phyloP scores from a whole-genome alignment of 2,329 filamentous ascomycete species.

The Cercospora beticola region DNA sequence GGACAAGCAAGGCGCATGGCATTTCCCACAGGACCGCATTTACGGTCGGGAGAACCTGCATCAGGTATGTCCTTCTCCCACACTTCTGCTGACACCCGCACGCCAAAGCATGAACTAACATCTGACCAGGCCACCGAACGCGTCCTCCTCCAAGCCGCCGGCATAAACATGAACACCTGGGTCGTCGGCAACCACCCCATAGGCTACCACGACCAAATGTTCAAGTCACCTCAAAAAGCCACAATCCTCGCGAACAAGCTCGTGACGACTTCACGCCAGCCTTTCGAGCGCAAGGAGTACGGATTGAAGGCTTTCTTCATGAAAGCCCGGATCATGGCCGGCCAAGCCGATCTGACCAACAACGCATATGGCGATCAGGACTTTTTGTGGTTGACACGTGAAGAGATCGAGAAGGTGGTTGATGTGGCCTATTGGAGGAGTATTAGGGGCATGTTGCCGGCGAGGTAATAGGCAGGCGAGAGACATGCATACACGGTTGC shows the following conservation, averaged over 20 bases:
- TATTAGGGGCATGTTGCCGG: conserved; percentile 79
- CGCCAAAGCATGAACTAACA: background rate
- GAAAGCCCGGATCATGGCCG: conserved; percentile 94
- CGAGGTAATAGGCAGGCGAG: conserved; percentile 54
- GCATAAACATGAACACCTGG: conserved; percentile 98
- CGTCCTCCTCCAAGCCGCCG: conserved; percentile 72
- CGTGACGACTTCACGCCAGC: conserved; percentile 30
- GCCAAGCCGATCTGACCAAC: conserved; percentile 76
- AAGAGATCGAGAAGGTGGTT: conserved; percentile 72
- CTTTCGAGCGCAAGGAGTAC: conserved; percentile 45
- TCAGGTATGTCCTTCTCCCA: conserved; percentile 59
- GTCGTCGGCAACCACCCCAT: conserved; percentile 87
- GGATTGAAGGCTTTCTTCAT: conserved; percentile 92
- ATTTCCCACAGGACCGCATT: conserved; percentile 74
- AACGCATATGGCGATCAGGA: conserved; percentile 74
- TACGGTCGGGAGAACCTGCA: conserved; percentile 73
- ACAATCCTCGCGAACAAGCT: conserved; percentile 30
- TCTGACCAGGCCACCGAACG: conserved; percentile 71
- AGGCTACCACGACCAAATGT: conserved; percentile 68
- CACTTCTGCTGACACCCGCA: background rate
- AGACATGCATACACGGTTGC: background rate
- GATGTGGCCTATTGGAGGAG: conserved; percentile 68
- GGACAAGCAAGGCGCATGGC: conserved; percentile 70
- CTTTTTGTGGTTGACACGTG: conserved; percentile 89
- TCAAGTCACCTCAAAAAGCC: conserved; percentile 42